Evolutionary conservation across 2,329 filamentous ascomycete genomes (phyloP).

Genomic region (Sordariomycetes sp.): DNA sequence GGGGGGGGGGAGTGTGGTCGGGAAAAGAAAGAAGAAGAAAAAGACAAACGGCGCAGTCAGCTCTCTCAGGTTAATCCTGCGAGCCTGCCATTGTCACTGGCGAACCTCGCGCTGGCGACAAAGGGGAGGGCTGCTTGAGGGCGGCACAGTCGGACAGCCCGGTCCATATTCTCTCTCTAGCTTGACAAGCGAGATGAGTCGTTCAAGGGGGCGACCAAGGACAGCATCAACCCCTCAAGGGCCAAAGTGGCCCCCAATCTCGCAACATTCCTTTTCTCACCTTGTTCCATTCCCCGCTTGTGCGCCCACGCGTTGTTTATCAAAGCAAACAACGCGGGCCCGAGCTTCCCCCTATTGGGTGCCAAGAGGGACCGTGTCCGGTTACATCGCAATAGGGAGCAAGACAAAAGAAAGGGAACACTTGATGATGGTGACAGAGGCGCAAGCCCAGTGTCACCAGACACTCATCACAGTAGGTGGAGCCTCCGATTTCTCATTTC

Average conservation of each 20-base stretch:
- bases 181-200: background rate
- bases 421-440: background rate
- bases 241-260: background rate
- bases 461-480: background rate
- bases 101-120: background rate
- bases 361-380: background rate
- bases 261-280: background rate
- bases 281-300: background rate
- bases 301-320: background rate
- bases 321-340: background rate
- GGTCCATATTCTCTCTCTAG: background rate
- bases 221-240: background rate
- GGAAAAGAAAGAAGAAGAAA: no score
- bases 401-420: background rate
- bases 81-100: background rate
- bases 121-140: background rate
- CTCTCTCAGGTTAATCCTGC: background rate
- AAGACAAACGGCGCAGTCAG: background rate
- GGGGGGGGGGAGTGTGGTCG: no score
- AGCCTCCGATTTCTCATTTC: no score
- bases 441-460: background rate
- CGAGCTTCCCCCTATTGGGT: background rate
- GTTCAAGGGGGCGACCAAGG: background rate
- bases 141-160: background rate
- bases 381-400: background rate